These are phyloP conservation scores for Populus hybrid DNA, from an alignment of 441 rosid species.

Conservation along the genomic window DNA sequence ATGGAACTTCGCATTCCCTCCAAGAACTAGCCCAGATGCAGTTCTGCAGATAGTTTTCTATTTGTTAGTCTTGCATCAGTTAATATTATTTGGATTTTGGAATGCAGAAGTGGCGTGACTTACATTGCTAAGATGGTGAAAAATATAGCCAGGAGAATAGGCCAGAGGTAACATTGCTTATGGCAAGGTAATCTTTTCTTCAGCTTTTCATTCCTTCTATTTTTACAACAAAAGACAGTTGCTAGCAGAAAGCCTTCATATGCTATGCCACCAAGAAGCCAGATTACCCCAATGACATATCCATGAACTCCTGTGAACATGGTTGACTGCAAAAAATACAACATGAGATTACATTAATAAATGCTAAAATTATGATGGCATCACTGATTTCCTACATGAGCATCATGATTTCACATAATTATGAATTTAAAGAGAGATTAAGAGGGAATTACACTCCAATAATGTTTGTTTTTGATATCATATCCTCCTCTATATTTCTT, in stretches of 20 bases:
- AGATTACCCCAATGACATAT: constrained; percentile 45
- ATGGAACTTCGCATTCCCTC: constrained; percentile 52
- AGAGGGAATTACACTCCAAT: constrained; percentile 62
- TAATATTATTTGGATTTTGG: background rate
- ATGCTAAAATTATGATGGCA: too few species aligned
- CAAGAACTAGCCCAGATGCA: constrained; percentile 61
- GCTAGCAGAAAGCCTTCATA: constrained; percentile 34
- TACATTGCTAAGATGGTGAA: constrained; percentile 59
- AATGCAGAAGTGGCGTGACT: constrained; percentile 13
- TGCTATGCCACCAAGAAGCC: constrained; percentile 50
- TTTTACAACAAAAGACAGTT: constrained; percentile 21
- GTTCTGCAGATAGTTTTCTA: constrained; percentile 30
- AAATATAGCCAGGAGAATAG: constrained; percentile 33
- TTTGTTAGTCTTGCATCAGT: background rate
- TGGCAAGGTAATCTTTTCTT: constrained; percentile 27
- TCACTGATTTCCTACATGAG: too few species aligned
- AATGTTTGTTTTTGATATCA: constrained; percentile 63
- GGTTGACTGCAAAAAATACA: constrained; percentile 46
- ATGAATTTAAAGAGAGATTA: background rate
- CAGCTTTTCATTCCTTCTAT: constrained; percentile 25
- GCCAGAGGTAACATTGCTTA: constrained; percentile 36
- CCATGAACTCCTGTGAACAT: constrained; percentile 60
- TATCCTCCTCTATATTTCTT: constrained; percentile 72
- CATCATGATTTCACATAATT: too few species aligned
- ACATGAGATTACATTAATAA: background rate